Base-by-base conservation (phyloP, 345 rosid genomes). In the Melaleuca quinquenervia region DNA sequence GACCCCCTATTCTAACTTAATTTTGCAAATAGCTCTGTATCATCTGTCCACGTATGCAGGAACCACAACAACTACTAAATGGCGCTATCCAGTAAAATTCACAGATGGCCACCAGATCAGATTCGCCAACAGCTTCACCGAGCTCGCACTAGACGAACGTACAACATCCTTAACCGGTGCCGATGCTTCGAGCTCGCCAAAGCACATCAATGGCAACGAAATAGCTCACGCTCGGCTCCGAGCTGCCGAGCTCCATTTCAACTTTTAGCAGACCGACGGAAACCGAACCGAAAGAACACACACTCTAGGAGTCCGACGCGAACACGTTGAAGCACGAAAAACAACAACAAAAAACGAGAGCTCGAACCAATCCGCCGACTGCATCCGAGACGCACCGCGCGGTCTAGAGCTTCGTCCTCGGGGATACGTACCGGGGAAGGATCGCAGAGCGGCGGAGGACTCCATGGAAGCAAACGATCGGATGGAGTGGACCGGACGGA, bases 401-500 rank as follows among this genome's bases (percentile, higher is more conserved):
- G 18, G 78, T 11, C 22, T 5, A 21, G 22, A 20, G 56, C 56
- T 53, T 53, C 56, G 6, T 0, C 85, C 87, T 84, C 85, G 14
- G 85, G 84, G 82, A 82, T 45, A 84, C 86, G 87, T 88, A 97
- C 99, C 89, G 86, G 86, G 92, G 84, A 93, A 89, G 82, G 96
- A 95, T 87, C 94, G 96, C 84, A 95, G 92, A 87, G 90, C 89
- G 52, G 94, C 88, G 51, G 94, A 91, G 86, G 96, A 93, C 85
- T 91, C 99, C 99, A 97, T 96, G 52, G 95, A 62, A 84, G 84
- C 58, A 51, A 76, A 13, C 62, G 70, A 32, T 12, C 2, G 85
- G 21, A 41, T 82, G 52, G 44, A 45, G 75, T 52, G 78, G 84
- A 74, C 86, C 48, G 80, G 24, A 22, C 60, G n/a, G 60, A 70